These are phyloP conservation scores for Fagopyrum homotropicum DNA, from an alignment of 148 eudicot species.

Conservation along the genomic window DNA sequence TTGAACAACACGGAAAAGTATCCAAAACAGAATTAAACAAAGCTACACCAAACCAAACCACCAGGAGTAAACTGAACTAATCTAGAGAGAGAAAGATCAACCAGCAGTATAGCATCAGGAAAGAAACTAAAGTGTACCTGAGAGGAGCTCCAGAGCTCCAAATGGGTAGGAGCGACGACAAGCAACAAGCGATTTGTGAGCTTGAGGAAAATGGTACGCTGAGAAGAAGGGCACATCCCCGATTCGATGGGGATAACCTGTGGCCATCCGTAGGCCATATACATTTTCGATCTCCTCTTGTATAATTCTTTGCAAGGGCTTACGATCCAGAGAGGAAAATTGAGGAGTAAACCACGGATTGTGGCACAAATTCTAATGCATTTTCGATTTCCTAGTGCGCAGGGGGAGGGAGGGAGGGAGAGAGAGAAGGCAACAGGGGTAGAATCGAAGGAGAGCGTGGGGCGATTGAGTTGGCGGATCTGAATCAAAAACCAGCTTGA, in stretches of 20 bases:
- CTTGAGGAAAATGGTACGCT: conserved; percentile 57
- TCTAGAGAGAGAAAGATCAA: not conserved
- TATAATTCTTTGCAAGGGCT: conserved; percentile 10
- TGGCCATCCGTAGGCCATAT: conserved; percentile 99
- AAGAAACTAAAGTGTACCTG: conserved; percentile 36
- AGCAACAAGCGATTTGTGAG: conserved; percentile 61
- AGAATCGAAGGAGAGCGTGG: not conserved
- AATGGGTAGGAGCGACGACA: conserved; percentile 69
- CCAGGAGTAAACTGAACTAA: not conserved
- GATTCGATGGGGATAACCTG: conserved; percentile 81
- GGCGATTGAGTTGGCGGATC: conserved; percentile 31
- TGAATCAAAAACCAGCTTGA: conserved; percentile 27
- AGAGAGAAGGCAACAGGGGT: conserved; percentile 8
- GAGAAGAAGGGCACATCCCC: conserved; percentile 43
- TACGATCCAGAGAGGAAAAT: conserved; percentile 6
- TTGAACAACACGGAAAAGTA: not conserved
- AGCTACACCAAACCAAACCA: not conserved
- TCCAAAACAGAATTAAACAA: not conserved
- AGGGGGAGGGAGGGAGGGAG: conserved; percentile 16
- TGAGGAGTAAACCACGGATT: conserved; percentile 23
- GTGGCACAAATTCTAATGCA: conserved; percentile 15
- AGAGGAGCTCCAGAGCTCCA: conserved; percentile 89
- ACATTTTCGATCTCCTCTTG: conserved; percentile 50
- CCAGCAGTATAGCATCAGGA: not conserved
- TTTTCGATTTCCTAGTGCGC: conserved; percentile 8